Evolutionary conservation across 2,329 filamentous ascomycete species (phyloP).

Genomic region (Aspergillus fischeri): DNA sequence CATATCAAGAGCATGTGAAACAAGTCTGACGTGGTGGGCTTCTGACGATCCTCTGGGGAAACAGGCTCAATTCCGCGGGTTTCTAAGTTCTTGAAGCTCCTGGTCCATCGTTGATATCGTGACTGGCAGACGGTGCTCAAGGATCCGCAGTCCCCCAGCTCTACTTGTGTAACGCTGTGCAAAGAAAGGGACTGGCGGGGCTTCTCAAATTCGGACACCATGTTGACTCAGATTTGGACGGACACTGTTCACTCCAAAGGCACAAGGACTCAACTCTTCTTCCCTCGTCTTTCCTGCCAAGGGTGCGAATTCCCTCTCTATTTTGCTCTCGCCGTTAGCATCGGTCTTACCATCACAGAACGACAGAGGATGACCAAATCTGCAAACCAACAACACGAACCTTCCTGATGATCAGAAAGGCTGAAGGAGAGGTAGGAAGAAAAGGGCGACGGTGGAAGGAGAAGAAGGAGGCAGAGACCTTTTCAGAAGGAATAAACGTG

Average conservation of each 20-base stretch:
- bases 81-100: slow-evolving; percentile 24
- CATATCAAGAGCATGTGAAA: slow-evolving; percentile 35
- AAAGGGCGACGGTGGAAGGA: not conserved
- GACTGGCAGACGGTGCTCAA: slow-evolving; percentile 7
- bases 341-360: not conserved
- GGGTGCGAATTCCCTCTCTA: not conserved
- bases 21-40: slow-evolving; percentile 19
- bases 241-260: not conserved
- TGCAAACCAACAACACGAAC: not conserved
- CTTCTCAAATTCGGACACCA: slow-evolving; percentile 25
- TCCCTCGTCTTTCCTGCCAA: not conserved
- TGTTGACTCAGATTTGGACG: slow-evolving; percentile 2
- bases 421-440: slow-evolving; percentile 9
- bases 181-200: slow-evolving; percentile 19
- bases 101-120: slow-evolving; percentile 21
- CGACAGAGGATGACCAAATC: not conserved
- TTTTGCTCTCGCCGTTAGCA: not conserved
- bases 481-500: not conserved
- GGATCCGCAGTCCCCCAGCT: slow-evolving; percentile 15
- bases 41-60: slow-evolving; percentile 24
- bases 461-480: slow-evolving; percentile 5
- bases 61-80: slow-evolving; percentile 25
- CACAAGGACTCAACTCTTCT: not conserved
- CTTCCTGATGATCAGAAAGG: not conserved
- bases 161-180: slow-evolving; percentile 19